These are phyloP conservation scores for Russula brevipes DNA, from an alignment of 768 basidiomycete genomes.

Conservation along the genomic window DNA sequence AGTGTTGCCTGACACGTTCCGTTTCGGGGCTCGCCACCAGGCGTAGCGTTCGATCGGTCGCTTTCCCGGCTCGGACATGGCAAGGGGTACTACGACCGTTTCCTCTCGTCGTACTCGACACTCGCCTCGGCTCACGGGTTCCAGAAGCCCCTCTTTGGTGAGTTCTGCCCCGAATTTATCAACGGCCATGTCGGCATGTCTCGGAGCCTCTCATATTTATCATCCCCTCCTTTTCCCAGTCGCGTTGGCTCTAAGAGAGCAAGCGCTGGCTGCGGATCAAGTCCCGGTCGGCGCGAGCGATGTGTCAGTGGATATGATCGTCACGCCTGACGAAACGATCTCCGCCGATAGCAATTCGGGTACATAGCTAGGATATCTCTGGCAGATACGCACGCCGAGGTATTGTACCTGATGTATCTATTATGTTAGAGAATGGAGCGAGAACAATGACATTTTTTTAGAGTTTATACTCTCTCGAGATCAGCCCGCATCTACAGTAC, in stretches of 20 bases:
- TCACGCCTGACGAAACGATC: conserved; percentile 44
- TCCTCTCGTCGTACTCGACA: conserved; percentile 50
- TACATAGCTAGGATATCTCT: neutral
- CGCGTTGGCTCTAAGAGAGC: conserved; percentile 60
- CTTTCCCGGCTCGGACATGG: conserved; percentile 73
- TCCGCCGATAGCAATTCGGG: neutral
- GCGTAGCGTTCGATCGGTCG: conserved; percentile 68
- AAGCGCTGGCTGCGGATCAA: conserved; percentile 46
- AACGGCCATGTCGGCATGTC: neutral
- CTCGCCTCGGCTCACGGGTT: conserved; percentile 32
- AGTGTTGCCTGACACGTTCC: no score
- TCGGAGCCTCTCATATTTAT: neutral
- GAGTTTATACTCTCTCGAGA: no score
- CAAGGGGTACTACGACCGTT: conserved; percentile 79
- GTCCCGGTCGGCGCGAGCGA: conserved; percentile 55
- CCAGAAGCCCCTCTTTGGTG: conserved; percentile 56
- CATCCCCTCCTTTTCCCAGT: conserved; percentile 35
- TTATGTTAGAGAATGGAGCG: no score
- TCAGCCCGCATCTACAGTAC: no score
- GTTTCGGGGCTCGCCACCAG: conserved; percentile 32
- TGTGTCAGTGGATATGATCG: conserved; percentile 58
- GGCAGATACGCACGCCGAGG: no score
- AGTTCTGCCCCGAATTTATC: conserved; percentile 15
- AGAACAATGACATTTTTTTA: no score
- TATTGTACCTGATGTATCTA: no score